A percentile compares a stretch with the other conserved stretches of the same genome.
phyloP scores from a whole-genome alignment of 2,329 filamentous ascomycete species.

The Cladosporium oxysporum region DNA sequence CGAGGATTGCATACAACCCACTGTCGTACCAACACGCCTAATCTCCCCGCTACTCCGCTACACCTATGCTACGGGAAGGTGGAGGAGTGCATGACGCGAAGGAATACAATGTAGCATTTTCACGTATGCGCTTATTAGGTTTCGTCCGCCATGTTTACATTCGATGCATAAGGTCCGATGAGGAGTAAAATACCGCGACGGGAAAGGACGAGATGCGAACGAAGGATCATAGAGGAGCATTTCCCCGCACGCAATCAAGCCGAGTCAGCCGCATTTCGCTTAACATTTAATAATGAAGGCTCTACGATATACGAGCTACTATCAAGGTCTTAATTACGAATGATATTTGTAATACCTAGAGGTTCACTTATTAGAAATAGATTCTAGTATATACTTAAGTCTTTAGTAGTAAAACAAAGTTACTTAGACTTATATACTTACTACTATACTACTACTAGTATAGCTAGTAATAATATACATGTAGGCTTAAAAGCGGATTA shows the following conservation, averaged over 20 bases:
- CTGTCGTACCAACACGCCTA: background rate
- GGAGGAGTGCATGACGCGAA: background rate
- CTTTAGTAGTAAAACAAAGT: too few species aligned
- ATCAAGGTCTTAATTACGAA: too few species aligned
- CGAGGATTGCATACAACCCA: background rate
- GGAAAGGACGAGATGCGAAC: background rate
- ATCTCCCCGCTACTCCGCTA: background rate
- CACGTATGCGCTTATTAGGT: background rate
- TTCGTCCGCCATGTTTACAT: background rate
- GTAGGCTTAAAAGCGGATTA: too few species aligned
- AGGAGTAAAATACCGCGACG: background rate
- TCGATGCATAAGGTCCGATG: background rate
- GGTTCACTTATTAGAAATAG: too few species aligned
- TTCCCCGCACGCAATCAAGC: background rate
- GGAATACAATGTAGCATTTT: background rate
- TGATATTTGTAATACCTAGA: too few species aligned
- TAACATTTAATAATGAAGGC: background rate
- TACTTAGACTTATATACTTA: too few species aligned
- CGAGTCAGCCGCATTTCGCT: too few species aligned
- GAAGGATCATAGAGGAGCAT: background rate
- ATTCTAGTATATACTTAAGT: too few species aligned
- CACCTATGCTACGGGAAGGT: background rate
- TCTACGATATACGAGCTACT: background rate
- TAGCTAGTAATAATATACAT: too few species aligned
- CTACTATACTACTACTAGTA: too few species aligned